Percentiles rank a stretch among this genome's conserved stretches.
Conservation (phyloP, 345 rosid species). For the Bruguiera parviflora region DNA sequence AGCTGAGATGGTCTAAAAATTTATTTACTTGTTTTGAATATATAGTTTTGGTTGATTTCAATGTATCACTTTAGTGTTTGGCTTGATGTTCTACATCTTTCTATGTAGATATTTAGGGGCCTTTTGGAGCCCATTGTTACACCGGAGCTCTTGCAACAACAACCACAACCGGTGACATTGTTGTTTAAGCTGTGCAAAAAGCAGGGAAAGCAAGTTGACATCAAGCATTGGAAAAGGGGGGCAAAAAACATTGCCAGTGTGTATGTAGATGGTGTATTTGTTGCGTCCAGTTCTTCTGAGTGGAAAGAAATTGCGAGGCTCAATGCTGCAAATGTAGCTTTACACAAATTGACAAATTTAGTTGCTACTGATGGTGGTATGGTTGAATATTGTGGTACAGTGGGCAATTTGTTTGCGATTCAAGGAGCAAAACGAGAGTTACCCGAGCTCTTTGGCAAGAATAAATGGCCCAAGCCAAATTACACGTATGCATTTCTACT, state of each 20-base stretch:
- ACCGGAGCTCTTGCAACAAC: conserved; percentile 37
- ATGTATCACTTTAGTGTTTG: not conserved
- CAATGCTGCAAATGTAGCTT: conserved; percentile 57
- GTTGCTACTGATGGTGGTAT: conserved; percentile 13
- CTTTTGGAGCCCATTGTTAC: conserved; percentile 70
- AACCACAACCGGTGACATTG: conserved; percentile 66
- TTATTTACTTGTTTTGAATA: too few relatives aligned
- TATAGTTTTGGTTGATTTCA: too few relatives aligned
- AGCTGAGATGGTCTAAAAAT: too few relatives aligned
- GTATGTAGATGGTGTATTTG: conserved; percentile 43
- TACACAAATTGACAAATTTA: conserved; percentile 36
- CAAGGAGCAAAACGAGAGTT: conserved; percentile 60
- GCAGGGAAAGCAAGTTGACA: conserved; percentile 47
- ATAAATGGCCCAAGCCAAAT: conserved; percentile 57
- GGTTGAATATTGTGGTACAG: conserved; percentile 1
- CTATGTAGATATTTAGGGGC: conserved; percentile 50
- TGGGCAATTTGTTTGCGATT: conserved; percentile 23
- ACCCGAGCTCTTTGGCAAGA: conserved; percentile 49
- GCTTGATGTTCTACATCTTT: not conserved
- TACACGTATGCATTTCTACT: conserved; percentile 45
- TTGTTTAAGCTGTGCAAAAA: conserved; percentile 61
- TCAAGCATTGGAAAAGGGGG: conserved; percentile 38
- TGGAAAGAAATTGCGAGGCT: conserved; percentile 67
- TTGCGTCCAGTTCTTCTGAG: conserved; percentile 54
- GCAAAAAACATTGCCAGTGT: conserved; percentile 40